Evolutionary conservation across 805 yeast genomes (phyloP).

Genomic region (Metschnikowia matae): DNA sequence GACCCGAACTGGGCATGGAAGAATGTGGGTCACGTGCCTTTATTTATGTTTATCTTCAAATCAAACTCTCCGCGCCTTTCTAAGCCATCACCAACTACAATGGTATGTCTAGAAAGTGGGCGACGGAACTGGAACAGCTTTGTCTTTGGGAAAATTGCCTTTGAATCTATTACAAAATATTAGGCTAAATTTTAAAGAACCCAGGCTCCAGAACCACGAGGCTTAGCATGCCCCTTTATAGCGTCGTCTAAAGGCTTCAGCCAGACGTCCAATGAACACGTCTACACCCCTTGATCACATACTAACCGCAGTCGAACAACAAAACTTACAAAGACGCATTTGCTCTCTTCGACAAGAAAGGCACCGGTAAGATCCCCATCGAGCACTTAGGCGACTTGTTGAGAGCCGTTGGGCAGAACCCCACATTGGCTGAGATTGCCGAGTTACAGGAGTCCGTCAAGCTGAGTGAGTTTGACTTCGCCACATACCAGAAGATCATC

Average conservation of each 20-base stretch:
- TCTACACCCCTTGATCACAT: not conserved
- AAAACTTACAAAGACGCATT: conserved; percentile 81
- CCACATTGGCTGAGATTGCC: conserved; percentile 84
- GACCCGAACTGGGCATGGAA: not conserved
- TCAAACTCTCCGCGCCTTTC: conserved; percentile 1
- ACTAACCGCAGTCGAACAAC: conserved; percentile 29
- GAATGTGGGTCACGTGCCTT: conserved; percentile 7
- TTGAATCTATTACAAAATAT: too few species aligned
- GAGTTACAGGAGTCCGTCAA: conserved; percentile 42
- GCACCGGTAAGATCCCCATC: conserved; percentile 83
- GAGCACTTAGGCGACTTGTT: conserved; percentile 87
- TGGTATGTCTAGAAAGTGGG: conserved; percentile 1
- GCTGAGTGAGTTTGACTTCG: conserved; percentile 59
- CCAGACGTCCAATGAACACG: not conserved
- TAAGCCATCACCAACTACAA: conserved; percentile 1
- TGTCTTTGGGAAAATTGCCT: too few species aligned
- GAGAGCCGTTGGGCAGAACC: conserved; percentile 98
- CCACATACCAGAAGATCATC: conserved; percentile 69
- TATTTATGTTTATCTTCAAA: conserved; percentile 1
- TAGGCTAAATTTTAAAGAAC: too few species aligned
- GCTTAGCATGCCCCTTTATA: too few species aligned
- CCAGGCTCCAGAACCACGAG: too few species aligned
- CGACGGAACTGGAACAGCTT: too few species aligned
- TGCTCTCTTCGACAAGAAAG: conserved; percentile 93
- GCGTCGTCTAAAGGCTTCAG: not conserved